phyloP scores from a whole-genome alignment of 768 basidiomycete species.

The Lentinula boryana region DNA sequence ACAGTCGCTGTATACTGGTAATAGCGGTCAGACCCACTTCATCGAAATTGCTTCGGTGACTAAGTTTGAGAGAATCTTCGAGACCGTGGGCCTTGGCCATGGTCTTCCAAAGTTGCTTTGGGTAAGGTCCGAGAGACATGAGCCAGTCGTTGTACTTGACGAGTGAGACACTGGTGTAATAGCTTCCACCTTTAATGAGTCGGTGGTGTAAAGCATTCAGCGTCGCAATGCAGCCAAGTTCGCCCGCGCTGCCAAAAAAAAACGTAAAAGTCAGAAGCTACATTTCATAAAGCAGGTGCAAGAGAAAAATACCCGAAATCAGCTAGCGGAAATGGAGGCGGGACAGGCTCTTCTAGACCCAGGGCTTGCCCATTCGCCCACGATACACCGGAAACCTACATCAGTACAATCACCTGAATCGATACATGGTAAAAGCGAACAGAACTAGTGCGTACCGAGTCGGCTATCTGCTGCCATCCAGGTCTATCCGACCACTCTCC shows the following conservation, averaged over 20 bases:
- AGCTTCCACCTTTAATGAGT: constrained; percentile 1
- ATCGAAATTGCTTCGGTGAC: background rate
- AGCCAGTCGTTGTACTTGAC: constrained; percentile 6
- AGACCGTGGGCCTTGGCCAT: background rate
- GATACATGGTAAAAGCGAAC: background rate
- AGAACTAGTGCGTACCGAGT: background rate
- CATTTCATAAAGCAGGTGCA: background rate
- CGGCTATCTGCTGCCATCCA: constrained; percentile 6
- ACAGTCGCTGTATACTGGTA: background rate
- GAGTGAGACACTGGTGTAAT: constrained; percentile 3
- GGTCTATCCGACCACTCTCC: constrained; percentile 4
- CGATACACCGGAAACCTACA: constrained; percentile 2
- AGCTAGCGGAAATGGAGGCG: constrained; percentile 3
- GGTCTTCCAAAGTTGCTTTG: background rate
- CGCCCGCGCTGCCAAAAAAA: background rate
- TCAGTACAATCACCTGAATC: background rate
- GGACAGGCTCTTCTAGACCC: constrained; percentile 5
- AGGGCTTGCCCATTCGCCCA: background rate
- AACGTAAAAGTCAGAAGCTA: background rate
- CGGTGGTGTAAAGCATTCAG: constrained; percentile 4
- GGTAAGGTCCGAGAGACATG: background rate
- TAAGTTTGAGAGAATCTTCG: background rate
- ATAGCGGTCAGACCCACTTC: constrained; percentile 1
- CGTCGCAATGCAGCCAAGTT: constrained; percentile 4
- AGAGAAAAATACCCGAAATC: background rate